Conservation (phyloP, 176 grass and related monocot species). For the Hsuehochloa calcarea region DNA sequence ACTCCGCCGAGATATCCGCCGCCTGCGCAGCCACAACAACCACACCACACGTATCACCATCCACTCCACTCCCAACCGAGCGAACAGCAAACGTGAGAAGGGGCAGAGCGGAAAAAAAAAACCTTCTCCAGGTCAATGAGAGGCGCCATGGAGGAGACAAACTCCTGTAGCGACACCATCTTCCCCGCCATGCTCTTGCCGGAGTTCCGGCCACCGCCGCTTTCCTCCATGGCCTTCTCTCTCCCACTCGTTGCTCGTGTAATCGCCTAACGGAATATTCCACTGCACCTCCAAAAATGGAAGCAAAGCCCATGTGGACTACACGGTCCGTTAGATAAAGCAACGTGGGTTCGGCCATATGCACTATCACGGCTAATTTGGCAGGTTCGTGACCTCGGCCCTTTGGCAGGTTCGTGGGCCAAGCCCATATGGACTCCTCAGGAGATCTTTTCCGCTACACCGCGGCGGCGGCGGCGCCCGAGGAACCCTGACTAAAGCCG, state of each 20-base stretch:
- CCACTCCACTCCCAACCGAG: neutral
- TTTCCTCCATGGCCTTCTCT: slow-evolving; percentile 15
- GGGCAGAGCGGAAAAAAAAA: neutral
- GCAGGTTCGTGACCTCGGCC: too few relatives aligned
- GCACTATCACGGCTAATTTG: neutral
- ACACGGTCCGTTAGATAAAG: neutral
- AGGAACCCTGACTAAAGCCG: too few relatives aligned
- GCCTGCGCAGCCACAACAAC: slow-evolving; percentile 33
- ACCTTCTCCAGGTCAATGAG: slow-evolving; percentile 96
- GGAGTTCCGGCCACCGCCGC: slow-evolving; percentile 18
- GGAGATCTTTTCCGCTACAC: too few relatives aligned
- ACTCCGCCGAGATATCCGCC: slow-evolving; percentile 69
- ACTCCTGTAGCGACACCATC: slow-evolving; percentile 59
- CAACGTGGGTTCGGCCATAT: neutral
- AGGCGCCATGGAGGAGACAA: slow-evolving; percentile 68
- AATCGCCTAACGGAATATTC: neutral
- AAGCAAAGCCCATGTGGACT: neutral
- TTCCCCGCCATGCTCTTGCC: slow-evolving; percentile 24
- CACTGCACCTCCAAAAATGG: too few relatives aligned
- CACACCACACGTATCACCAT: neutral
- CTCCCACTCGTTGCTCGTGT: too few relatives aligned
- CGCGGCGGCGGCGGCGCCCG: too few relatives aligned
- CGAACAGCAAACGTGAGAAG: neutral
- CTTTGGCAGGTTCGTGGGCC: too few relatives aligned
- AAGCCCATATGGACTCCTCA: neutral